Percentiles rank a stretch among this genome's conserved stretches.
These are phyloP conservation scores for Phaeotremella fagi DNA, from an alignment of 768 basidiomycete genomes.

Conservation along the genomic window DNA sequence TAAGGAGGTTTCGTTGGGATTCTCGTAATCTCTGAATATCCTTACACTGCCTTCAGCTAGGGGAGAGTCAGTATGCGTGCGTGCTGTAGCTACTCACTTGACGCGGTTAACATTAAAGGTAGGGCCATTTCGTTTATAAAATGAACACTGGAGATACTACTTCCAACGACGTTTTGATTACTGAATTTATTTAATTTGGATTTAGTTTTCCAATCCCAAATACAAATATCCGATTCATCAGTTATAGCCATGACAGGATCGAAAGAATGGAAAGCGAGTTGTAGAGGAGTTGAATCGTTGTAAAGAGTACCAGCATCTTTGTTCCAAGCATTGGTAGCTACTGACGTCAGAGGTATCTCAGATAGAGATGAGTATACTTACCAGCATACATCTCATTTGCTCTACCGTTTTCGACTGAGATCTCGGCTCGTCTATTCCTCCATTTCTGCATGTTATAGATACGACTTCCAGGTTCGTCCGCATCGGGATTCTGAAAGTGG, in stretches of 20 bases:
- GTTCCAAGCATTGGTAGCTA: conserved; percentile 48
- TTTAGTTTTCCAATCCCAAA: conserved; percentile 89
- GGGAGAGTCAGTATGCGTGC: not conserved
- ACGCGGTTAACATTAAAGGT: conserved; percentile 79
- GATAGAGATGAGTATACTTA: conserved; percentile 48
- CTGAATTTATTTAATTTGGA: conserved; percentile 75
- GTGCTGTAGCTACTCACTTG: conserved; percentile 56
- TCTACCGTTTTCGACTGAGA: conserved; percentile 64
- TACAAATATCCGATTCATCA: conserved; percentile 78
- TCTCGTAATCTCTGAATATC: conserved; percentile 87
- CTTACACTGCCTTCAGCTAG: conserved; percentile 88
- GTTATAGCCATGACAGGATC: conserved; percentile 82
- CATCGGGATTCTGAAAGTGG: conserved; percentile 71
- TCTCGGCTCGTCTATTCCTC: conserved; percentile 85
- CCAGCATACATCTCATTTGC: conserved; percentile 70
- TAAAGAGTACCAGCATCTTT: conserved; percentile 46
- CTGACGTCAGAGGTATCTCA: conserved; percentile 1
- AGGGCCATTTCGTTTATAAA: conserved; percentile 95
- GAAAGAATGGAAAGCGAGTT: conserved; percentile 84
- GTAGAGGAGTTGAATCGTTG: conserved; percentile 48
- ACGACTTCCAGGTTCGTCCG: conserved; percentile 89
- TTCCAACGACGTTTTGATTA: conserved; percentile 78
- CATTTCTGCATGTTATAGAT: conserved; percentile 94
- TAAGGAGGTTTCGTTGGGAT: conserved; percentile 71
- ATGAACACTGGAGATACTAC: conserved; percentile 77